Base-by-base conservation (phyloP, 2,329 filamentous ascomycete species). In the Ophidiomyces ophidiicola region DNA sequence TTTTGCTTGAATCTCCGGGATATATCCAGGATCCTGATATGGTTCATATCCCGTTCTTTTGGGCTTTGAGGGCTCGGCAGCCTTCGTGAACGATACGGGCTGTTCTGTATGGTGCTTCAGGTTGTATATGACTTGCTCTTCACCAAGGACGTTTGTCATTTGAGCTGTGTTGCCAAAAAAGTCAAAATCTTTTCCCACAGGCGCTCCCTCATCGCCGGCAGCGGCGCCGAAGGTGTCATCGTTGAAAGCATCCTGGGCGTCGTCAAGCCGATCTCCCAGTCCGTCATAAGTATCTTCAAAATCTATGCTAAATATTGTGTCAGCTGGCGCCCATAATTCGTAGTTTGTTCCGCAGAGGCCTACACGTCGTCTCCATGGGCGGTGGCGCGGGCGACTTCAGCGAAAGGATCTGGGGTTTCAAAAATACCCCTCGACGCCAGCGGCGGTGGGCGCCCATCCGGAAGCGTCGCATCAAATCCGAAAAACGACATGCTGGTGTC, bases 201-300 rank as follows among this genome's bases (percentile, higher is more conserved):
- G 53, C 49, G 70, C 62, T 37, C 59, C 68, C 20, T 68, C 61
- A 25, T 58, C 48, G 12, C 58, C 55, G 12, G 59, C 64, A 42
- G 67, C 71, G 42, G 61, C 63, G 44, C 74, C 83, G 57, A 98
- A 98, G 1, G 90, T 98, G 57, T 96, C 90, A 53, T 96, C 85
- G 61, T 98, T 98, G 70, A 94, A 85, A 36, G 74, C 85, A 67
- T 98, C 90, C 54, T 88, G 83, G 14, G 82, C 80, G 58, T 98
- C 88, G 53, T 94, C 80, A 24, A 98, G 78, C 59, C 82, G 78
- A 55, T 94, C 82, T 41, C 86, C 90, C 28, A 98, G 70, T 12
- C 88, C 88, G 61, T 98, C 90, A 58, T 96, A 96, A 25, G 88
- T 96, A 57, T 98, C 86, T 53, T 98, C 90, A 51, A 96, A 98